phyloP scores from a whole-genome alignment of 306 rosid species.

The Pterocarpus macrocarpus region DNA sequence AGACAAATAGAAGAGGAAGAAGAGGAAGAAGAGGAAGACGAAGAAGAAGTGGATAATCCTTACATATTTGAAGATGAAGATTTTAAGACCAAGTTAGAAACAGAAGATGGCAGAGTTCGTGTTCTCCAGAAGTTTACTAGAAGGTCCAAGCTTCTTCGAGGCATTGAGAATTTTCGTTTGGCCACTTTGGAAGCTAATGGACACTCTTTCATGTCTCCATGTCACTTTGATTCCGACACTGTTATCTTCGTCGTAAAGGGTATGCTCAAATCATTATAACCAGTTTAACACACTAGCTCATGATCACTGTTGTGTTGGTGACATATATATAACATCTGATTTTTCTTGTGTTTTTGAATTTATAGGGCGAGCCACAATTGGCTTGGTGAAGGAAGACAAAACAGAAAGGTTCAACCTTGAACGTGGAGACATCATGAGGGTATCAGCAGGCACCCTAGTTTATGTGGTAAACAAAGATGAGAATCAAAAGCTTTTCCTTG shows the following conservation, averaged over 20 bases:
- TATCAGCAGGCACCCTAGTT: slow-evolving; percentile 69
- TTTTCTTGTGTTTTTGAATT: neutral
- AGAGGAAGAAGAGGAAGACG: neutral
- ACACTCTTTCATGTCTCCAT: slow-evolving; percentile 60
- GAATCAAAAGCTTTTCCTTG: slow-evolving; percentile 59
- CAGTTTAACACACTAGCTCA: too few species aligned
- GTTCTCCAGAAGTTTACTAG: slow-evolving; percentile 58
- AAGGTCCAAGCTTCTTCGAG: slow-evolving; percentile 60
- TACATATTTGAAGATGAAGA: slow-evolving; percentile 55
- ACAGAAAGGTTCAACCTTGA: slow-evolving; percentile 62
- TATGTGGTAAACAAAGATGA: slow-evolving; percentile 71
- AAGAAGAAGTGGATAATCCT: slow-evolving; percentile 48
- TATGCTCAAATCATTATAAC: neutral
- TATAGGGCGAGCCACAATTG: slow-evolving; percentile 65
- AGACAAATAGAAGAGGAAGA: slow-evolving; percentile 26
- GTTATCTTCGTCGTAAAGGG: slow-evolving; percentile 64
- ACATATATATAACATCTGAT: too few species aligned
- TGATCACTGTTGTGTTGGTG: too few species aligned
- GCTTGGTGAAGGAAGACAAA: slow-evolving; percentile 55
- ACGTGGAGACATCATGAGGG: slow-evolving; percentile 61
- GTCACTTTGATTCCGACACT: slow-evolving; percentile 67
- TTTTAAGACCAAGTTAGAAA: slow-evolving; percentile 50
- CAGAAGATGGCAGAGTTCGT: slow-evolving; percentile 62
- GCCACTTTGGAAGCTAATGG: slow-evolving; percentile 59
- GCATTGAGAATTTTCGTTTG: slow-evolving; percentile 66